Evolutionary conservation across 768 basidiomycete genomes (phyloP).

Genomic region (Trametes elegans): DNA sequence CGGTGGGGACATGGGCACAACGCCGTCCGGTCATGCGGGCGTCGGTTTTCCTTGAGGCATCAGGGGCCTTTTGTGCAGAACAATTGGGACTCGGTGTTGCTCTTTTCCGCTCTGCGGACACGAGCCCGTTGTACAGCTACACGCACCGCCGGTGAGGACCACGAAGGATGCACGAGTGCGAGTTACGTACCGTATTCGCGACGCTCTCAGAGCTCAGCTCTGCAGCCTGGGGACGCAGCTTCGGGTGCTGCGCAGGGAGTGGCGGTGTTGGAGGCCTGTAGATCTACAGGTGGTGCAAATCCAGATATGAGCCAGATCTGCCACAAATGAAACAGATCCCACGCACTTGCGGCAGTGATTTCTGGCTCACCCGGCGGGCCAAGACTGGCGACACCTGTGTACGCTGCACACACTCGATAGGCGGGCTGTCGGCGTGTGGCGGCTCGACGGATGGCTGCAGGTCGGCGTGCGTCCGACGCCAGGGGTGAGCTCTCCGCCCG

Average conservation of each 20-base stretch:
- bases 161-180: neutral
- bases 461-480: constrained; percentile 3
- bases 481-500: constrained; percentile 5
- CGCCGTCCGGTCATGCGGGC: neutral
- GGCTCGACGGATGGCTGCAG: constrained; percentile 14
- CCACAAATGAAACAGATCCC: neutral
- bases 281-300: constrained; percentile 18
- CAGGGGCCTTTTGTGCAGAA: constrained; percentile 1
- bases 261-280: constrained; percentile 36
- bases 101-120: constrained; percentile 4
- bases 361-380: constrained; percentile 11
- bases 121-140: constrained; percentile 8
- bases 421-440: neutral
- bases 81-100: neutral
- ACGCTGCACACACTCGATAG: constrained; percentile 2
- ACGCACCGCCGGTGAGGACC: neutral
- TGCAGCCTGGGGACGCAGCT: constrained; percentile 9
- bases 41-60: constrained; percentile 3
- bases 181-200: constrained; percentile 2
- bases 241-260: constrained; percentile 21
- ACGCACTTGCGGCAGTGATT: constrained; percentile 22
- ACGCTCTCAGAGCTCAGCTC: constrained; percentile 10
- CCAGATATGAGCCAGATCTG: constrained; percentile 13
- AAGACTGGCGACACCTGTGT: constrained; percentile 5
- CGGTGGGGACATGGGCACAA: neutral